Evolutionary conservation across 2,329 filamentous ascomycete species (phyloP).

Genomic region (Diaporthe sp.): DNA sequence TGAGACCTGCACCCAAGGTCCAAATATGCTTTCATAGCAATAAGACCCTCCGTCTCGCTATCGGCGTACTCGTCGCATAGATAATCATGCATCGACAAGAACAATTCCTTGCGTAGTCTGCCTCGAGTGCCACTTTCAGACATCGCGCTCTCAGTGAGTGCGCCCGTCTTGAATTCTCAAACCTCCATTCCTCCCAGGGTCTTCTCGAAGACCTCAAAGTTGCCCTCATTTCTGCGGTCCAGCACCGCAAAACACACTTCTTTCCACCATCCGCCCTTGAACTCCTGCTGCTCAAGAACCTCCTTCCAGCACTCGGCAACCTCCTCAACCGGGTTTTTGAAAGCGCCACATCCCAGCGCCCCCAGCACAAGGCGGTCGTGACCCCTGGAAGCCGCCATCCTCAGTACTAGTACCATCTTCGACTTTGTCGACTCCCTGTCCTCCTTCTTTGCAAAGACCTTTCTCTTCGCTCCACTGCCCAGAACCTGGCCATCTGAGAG

Average conservation of each 20-base stretch:
- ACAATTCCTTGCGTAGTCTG: background rate
- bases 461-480: constrained; percentile 44
- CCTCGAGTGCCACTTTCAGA: background rate
- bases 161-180: constrained; percentile 35
- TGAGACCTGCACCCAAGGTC: background rate
- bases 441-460: constrained; percentile 53
- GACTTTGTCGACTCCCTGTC: constrained; percentile 67
- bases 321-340: constrained; percentile 70
- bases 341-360: constrained; percentile 77
- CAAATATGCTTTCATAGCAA: constrained; percentile 12
- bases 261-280: constrained; percentile 72
- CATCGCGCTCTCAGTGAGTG: background rate
- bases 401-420: constrained; percentile 73
- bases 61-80: background rate
- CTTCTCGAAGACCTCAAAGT: constrained; percentile 62
- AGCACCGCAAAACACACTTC: constrained; percentile 74
- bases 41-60: background rate
- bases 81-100: background rate
- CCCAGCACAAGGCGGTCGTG: constrained; percentile 74
- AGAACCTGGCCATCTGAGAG: constrained; percentile 39
- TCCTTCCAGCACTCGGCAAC: constrained; percentile 72
- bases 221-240: constrained; percentile 57
- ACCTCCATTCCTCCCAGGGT: constrained; percentile 51
- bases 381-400: constrained; percentile 66
- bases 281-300: constrained; percentile 71